Percentiles rank a stretch among this genome's conserved stretches.
phyloP scores from a whole-genome alignment of 352 stramenopile species.

The Elongisporangium senticosum region DNA sequence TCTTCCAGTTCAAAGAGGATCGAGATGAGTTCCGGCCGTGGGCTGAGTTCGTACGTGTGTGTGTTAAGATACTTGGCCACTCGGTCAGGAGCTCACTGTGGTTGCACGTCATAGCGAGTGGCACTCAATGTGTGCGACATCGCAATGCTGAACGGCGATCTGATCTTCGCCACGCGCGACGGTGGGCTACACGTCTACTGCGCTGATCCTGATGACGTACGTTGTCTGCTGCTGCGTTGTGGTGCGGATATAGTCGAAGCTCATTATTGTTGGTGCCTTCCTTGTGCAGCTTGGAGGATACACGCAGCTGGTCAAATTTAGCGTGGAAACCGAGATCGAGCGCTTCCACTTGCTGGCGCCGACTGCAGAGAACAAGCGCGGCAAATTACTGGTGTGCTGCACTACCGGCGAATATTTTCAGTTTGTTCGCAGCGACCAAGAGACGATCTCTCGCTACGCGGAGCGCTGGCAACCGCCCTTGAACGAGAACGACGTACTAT shows the following conservation, averaged over 20 bases:
- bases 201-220: constrained; percentile 21
- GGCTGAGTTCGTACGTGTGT: constrained; percentile 56
- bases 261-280: not conserved
- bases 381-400: constrained; percentile 36
- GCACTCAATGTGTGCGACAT: constrained; percentile 67
- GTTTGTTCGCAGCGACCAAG: not conserved
- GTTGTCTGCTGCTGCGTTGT: constrained; percentile 1
- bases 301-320: constrained; percentile 40
- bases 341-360: constrained; percentile 27
- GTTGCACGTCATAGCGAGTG: constrained; percentile 26
- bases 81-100: not conserved
- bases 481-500: constrained; percentile 28
- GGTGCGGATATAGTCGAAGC: not conserved
- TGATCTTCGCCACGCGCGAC: constrained; percentile 63
- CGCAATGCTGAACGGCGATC: constrained; percentile 36
- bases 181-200: constrained; percentile 53
- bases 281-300: constrained; percentile 41
- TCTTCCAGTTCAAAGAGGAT: constrained; percentile 51
- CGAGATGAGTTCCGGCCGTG: constrained; percentile 46
- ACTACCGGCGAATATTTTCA: constrained; percentile 49
- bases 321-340: constrained; percentile 58
- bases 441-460: constrained; percentile 6
- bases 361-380: not conserved
- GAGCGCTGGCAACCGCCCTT: constrained; percentile 14
- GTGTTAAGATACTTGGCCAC: not conserved